Evolutionary conservation across 2,329 filamentous ascomycete genomes (phyloP).

Genomic region (Clonostachys sp.): DNA sequence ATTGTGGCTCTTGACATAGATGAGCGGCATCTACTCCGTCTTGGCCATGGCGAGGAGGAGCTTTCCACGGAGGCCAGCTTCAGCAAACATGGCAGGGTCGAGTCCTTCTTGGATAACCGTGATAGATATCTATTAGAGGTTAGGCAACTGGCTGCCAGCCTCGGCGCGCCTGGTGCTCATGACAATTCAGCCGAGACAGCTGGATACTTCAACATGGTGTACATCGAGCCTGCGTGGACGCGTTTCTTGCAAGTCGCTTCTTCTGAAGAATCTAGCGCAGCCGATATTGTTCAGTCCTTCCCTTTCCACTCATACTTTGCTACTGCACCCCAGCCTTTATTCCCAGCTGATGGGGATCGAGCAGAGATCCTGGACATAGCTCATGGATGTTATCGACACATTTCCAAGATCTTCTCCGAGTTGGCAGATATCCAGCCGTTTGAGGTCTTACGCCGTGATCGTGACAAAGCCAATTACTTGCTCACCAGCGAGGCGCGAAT

Average conservation of each 20-base stretch:
- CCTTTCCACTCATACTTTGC: slow-evolving; percentile 88
- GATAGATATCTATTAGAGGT: slow-evolving; percentile 77
- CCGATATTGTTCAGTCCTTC: slow-evolving; percentile 68
- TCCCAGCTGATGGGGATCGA: slow-evolving; percentile 61
- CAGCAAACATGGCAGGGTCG: slow-evolving; percentile 90
- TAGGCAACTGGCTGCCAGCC: slow-evolving; percentile 75
- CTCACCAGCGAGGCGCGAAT: slow-evolving; percentile 95
- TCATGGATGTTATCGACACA: slow-evolving; percentile 81
- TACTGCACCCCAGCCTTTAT: slow-evolving; percentile 81
- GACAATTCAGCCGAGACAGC: slow-evolving; percentile 95
- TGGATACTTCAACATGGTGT: slow-evolving; percentile 92
- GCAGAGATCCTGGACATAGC: slow-evolving; percentile 71
- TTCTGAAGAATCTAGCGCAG: slow-evolving; percentile 47
- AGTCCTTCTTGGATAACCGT: slow-evolving; percentile 90
- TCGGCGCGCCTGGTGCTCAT: slow-evolving; percentile 88
- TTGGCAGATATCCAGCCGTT: slow-evolving; percentile 92
- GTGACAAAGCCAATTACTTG: slow-evolving; percentile 94
- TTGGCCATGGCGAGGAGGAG: slow-evolving; percentile 95
- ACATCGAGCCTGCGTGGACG: slow-evolving; percentile 82
- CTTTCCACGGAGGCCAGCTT: slow-evolving; percentile 82
- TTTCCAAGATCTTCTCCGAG: slow-evolving; percentile 86
- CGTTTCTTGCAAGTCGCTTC: slow-evolving; percentile 65
- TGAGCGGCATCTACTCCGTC: slow-evolving; percentile 82
- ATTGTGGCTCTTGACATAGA: slow-evolving; percentile 96
- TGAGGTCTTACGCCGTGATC: slow-evolving; percentile 82